Base-by-base conservation (phyloP, 345 rosid species). In the Eucalyptus sp. region DNA sequence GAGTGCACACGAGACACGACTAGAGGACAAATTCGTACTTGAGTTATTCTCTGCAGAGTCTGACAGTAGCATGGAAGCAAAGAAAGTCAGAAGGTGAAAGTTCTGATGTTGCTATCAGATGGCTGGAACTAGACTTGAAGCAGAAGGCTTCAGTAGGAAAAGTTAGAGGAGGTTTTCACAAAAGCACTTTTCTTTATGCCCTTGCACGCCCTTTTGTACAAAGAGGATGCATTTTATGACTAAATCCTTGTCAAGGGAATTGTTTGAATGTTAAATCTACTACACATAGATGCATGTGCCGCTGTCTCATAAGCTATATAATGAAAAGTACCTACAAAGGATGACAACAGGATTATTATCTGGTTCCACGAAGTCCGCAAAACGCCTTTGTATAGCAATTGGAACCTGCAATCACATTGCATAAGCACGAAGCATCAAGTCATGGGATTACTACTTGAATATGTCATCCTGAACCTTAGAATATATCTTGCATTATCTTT, bases 321-420 rank as follows among this genome's bases (percentile, higher is more conserved):
- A 89, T 86, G 60, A 89, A 87, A 80, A 90, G 90, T 93, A 97
- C 99, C 94, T 88, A 50, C 97, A 97, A 66, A 98, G 95, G 79
- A 94, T 60, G 90, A 92, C 93, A 86, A 96, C 96, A 24, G 98
- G 99, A 93, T 98, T 98, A 51, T 93, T 94, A 62, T 93, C 95
- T 86, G 96, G 94, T 88, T 93, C 98, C 87, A 94, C 83, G 60
- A 87, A 88, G 91, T 93, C 97, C 90, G 88, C 89, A 92, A 95
- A 96, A 92, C 92, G 93, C 89, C 92, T 92, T 94, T 95, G 96
- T 91, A 98, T 91, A 88, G 97, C 91, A 93, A 90, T 92, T 50
- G 99, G 99, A 89, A 98, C 95, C 99, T 97, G 94, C 87, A 89
- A 88, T 92, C 90, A 86, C 85, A 90, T 7, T 87, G 89, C 87